phyloP scores from a whole-genome alignment of 1,139 yeast species.

The Hyphopichia khmerensis region DNA sequence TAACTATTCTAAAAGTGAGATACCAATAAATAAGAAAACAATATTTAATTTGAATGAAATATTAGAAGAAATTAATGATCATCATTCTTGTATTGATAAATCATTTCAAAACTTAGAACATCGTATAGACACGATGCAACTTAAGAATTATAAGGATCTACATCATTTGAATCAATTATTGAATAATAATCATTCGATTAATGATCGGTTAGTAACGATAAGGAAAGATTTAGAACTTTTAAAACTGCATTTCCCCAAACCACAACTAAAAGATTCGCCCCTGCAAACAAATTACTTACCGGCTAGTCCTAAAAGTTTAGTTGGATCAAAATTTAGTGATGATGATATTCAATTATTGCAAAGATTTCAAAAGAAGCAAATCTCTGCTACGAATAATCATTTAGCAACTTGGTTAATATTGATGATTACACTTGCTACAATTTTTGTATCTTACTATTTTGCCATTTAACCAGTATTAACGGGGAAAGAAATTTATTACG shows the following conservation, averaged over 20 bases:
- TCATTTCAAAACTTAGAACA: constrained; percentile 5
- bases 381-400: background rate
- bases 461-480: background rate
- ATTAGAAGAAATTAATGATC: constrained; percentile 1
- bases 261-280: no score
- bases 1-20: background rate
- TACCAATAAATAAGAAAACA: background rate
- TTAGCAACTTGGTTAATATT: background rate
- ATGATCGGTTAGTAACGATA: constrained; percentile 3
- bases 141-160: constrained; percentile 8
- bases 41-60: constrained; percentile 1
- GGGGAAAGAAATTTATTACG: no score
- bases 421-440: background rate
- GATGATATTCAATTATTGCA: background rate
- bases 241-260: background rate
- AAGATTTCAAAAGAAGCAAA: background rate
- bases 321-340: background rate
- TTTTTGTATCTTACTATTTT: background rate
- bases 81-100: background rate
- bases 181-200: constrained; percentile 6
- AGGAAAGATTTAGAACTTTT: background rate
- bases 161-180: constrained; percentile 5
- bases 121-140: constrained; percentile 6
- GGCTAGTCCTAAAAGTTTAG: background rate
- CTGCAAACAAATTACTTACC: background rate